Conservation (phyloP, 2,329 filamentous ascomycete genomes). For the Elsinoe batatas region DNA sequence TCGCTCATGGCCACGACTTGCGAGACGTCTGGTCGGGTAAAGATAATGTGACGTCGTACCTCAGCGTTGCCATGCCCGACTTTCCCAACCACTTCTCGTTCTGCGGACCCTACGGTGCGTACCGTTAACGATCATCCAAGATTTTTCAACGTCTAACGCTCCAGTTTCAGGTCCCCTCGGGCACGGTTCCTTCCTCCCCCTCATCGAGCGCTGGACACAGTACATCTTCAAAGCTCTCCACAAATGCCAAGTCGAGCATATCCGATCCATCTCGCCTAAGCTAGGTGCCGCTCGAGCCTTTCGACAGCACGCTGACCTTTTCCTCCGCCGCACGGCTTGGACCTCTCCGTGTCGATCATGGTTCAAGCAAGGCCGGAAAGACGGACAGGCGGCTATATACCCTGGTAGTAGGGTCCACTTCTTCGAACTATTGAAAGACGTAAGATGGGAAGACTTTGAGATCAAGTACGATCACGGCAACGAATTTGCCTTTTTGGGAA, state of each 20-base stretch:
- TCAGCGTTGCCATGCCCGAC: constrained; percentile 31
- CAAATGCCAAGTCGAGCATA: constrained; percentile 31
- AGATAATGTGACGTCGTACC: constrained; percentile 31
- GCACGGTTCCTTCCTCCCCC: constrained; percentile 33
- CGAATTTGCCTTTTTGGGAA: constrained; percentile 32
- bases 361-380: constrained; percentile 30
- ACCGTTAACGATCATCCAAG: no score
- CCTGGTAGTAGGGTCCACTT: constrained; percentile 32
- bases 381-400: constrained; percentile 32
- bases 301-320: constrained; percentile 33
- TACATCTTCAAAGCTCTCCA: constrained; percentile 33
- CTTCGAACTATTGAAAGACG: constrained; percentile 28
- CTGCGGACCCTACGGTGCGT: constrained; percentile 27
- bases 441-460: constrained; percentile 35
- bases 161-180: constrained; percentile 24
- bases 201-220: constrained; percentile 32
- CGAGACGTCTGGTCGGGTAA: constrained; percentile 29
- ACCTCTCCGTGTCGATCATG: constrained; percentile 26
- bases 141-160: no score
- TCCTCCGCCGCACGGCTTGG: constrained; percentile 30
- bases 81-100: constrained; percentile 24
- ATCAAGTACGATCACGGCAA: constrained; percentile 33
- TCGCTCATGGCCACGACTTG: constrained; percentile 24
- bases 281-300: constrained; percentile 26
- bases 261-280: constrained; percentile 30